A percentile compares a stretch with the other conserved stretches of the same genome.
Evolutionary conservation across 2,329 filamentous ascomycete species (phyloP).

Genomic region (Chrysoporthe cubensis): DNA sequence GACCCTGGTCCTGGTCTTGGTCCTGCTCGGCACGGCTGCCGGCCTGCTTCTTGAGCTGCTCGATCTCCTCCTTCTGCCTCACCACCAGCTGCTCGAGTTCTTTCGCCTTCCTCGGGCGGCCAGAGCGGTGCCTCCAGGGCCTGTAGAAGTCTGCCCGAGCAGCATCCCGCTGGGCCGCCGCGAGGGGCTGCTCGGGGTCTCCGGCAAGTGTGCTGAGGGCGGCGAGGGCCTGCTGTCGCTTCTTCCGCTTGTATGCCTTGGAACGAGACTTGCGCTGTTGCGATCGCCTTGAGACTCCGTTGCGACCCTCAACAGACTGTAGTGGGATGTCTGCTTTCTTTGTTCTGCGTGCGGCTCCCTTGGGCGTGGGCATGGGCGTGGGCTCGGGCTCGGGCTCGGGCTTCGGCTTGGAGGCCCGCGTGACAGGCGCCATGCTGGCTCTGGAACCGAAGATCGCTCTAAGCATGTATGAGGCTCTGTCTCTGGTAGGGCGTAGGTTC

Average conservation of each 20-base stretch:
- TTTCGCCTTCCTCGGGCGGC: not conserved
- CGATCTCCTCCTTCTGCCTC: conserved; percentile 5
- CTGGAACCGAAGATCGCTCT: not conserved
- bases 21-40: not conserved
- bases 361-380: conserved; percentile 2
- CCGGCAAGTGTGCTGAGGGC: not conserved
- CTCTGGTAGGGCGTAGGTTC: too few relatives aligned
- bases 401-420: conserved; percentile 16
- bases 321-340: conserved; percentile 3
- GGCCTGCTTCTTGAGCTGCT: conserved; percentile 6
- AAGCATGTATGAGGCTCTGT: not conserved
- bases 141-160: not conserved
- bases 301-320: conserved; percentile 4
- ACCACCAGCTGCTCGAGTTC: conserved; percentile 1
- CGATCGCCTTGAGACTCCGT: not conserved
- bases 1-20: not conserved
- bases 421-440: conserved; percentile 14
- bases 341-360: not conserved
- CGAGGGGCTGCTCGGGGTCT: conserved; percentile 1
- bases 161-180: not conserved
- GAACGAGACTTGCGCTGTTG: not conserved
- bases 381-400: conserved; percentile 5
- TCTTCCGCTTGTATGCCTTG: conserved; percentile 8
- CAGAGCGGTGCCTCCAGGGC: not conserved
- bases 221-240: conserved; percentile 3